Evolutionary conservation across 1,139 yeast species (phyloP), one percentile per base, ranked within the genome.

Genomic region (Arxiozyma slooffiae): DNA sequence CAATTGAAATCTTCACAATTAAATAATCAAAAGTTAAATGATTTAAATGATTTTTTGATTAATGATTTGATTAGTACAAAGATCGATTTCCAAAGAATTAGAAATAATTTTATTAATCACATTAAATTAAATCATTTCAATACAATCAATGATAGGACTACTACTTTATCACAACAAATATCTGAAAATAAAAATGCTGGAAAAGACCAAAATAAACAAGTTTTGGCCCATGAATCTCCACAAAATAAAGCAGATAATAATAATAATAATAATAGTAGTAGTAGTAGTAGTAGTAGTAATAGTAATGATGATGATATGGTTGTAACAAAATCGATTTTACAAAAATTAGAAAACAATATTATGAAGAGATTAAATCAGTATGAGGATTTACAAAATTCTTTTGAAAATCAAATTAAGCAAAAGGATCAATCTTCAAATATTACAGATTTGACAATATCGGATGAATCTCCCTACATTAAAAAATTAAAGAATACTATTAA

Each of bases 1-100:
- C 49, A 52, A 41, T 45, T 58, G 23, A 38, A 38, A 9, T 23
- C 36, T 23, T 42, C 21, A 44, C 38, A 38, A 37, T 38, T 41
- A 38, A 49, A 44, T 22, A 48, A 20, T n/a, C 17, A 43, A 24
- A 41, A 36, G 20, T 37, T 45, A n/a, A 37, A 40, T 14, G 41
- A 24, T 36, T 38, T 39, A 17, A 43, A 44, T 16, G 41, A 48
- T 30, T 30, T 45, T 21, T 21, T 50, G 3, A 26, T 48, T 24
- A 46, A 48, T 38, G 50, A 50, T 36, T 11, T 48, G 17, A 30
- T 37, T 34, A 41, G 18, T 24, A 44, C 47, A 17, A 44, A 38
- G 22, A 18, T 38, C 9, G 41, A 44, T 44, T 44, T 37, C 24
- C 16, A 44, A 23, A 20, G 20, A 4, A 17, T 44, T 17, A 44